Conservation (phyloP, 306 rosid species). For the Pachyrhizus erosus region DNA sequence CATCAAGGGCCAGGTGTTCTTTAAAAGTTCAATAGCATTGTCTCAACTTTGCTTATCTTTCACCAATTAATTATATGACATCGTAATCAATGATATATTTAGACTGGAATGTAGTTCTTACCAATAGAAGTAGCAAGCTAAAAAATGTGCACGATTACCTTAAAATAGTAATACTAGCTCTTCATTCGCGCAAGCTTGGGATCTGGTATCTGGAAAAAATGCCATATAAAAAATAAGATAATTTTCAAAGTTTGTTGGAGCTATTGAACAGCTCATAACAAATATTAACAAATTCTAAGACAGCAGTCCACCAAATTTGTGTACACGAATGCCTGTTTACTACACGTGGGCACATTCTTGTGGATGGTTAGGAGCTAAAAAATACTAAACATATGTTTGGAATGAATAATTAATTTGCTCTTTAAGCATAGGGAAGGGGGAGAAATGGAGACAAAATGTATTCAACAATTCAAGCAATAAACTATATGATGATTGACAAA, state of each 20-base stretch:
- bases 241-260: slow-evolving; percentile 66
- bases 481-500: slow-evolving; percentile 13
- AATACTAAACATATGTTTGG: slow-evolving; percentile 31
- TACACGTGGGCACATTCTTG: slow-evolving; percentile 47
- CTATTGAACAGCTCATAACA: slow-evolving; percentile 56
- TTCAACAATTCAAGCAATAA: background rate
- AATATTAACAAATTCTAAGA: slow-evolving; percentile 47
- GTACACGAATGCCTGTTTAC: slow-evolving; percentile 37
- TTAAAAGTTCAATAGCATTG: slow-evolving; percentile 10
- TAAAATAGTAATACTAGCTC: slow-evolving; percentile 30
- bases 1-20: slow-evolving; percentile 45
- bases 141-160: slow-evolving; percentile 36
- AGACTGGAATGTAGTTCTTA: slow-evolving; percentile 21
- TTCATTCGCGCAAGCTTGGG: slow-evolving; percentile 47
- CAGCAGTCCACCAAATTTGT: slow-evolving; percentile 46
- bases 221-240: slow-evolving; percentile 36
- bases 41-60: background rate
- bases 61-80: background rate
- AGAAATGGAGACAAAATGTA: background rate
- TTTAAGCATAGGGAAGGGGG: background rate
- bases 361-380: slow-evolving; percentile 35
- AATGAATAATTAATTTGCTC: slow-evolving; percentile 35
- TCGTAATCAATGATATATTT: background rate
- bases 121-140: slow-evolving; percentile 31
- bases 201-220: slow-evolving; percentile 63